Conservation (phyloP, 2,329 filamentous ascomycete genomes). For the Talaromyces sp. region DNA sequence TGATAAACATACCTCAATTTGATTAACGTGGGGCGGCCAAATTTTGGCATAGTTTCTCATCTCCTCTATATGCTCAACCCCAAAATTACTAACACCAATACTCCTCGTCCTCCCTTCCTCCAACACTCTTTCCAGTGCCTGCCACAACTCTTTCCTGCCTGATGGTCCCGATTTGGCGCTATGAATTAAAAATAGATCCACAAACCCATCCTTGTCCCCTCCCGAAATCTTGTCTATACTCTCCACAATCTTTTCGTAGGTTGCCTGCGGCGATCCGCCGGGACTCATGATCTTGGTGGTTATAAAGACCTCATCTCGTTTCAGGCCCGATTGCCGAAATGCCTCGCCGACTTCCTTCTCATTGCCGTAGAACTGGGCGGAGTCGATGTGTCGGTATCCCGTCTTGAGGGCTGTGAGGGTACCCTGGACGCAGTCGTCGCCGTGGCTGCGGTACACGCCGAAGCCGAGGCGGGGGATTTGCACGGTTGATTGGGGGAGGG, state of each 20-base stretch:
- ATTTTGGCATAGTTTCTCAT: slow-evolving; percentile 64
- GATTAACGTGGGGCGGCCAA: slow-evolving; percentile 71
- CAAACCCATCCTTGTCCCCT: slow-evolving; percentile 55
- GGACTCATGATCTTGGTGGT: slow-evolving; percentile 67
- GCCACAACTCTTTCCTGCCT: slow-evolving; percentile 63
- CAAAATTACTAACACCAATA: slow-evolving; percentile 74
- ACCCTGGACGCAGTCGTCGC: slow-evolving; percentile 56
- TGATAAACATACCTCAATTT: slow-evolving; percentile 62
- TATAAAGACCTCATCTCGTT: slow-evolving; percentile 59
- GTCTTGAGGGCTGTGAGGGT: slow-evolving; percentile 56
- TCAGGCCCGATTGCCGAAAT: slow-evolving; percentile 56
- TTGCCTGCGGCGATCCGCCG: slow-evolving; percentile 55
- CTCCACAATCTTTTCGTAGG: slow-evolving; percentile 59
- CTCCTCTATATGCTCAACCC: slow-evolving; percentile 66
- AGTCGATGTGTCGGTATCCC: slow-evolving; percentile 57
- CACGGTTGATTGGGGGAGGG: slow-evolving; percentile 51
- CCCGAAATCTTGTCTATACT: slow-evolving; percentile 64
- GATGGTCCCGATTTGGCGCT: slow-evolving; percentile 57
- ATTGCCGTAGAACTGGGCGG: slow-evolving; percentile 68
- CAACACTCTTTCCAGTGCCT: slow-evolving; percentile 62
- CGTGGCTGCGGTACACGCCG: slow-evolving; percentile 65
- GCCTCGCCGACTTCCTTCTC: slow-evolving; percentile 66
- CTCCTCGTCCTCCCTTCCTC: slow-evolving; percentile 60
- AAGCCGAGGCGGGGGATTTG: slow-evolving; percentile 68
- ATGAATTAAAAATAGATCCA: slow-evolving; percentile 71